A percentile compares a stretch with the other conserved stretches of the same genome.
Evolutionary conservation across 2,329 filamentous ascomycete genomes (phyloP).

Genomic region (Colletotrichum cuscutae): DNA sequence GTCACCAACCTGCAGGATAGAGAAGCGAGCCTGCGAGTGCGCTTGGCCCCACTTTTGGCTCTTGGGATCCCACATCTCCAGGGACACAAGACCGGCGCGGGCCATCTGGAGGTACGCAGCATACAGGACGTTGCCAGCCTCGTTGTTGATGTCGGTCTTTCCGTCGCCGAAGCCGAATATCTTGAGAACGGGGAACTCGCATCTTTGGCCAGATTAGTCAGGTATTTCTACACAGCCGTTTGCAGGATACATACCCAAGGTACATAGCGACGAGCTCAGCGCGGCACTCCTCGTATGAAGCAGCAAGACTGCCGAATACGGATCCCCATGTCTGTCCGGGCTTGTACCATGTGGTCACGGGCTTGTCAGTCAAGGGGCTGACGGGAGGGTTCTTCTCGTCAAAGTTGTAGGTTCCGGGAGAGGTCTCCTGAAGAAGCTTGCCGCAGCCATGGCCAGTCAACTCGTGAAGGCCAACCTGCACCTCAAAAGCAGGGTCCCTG

Average conservation of each 20-base stretch:
- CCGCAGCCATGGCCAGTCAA: conserved; percentile 85
- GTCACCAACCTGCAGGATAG: conserved; percentile 71
- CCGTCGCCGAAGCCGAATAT: conserved; percentile 94
- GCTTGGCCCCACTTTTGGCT: conserved; percentile 91
- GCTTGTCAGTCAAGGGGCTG: conserved; percentile 81
- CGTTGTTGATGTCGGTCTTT: conserved; percentile 73
- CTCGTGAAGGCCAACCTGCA: conserved; percentile 95
- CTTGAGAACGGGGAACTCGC: conserved; percentile 87
- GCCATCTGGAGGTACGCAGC: conserved; percentile 94
- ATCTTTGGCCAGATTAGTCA: conserved; percentile 55
- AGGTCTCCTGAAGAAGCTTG: conserved; percentile 91
- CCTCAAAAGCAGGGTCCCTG: conserved; percentile 89
- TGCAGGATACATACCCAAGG: conserved; percentile 51
- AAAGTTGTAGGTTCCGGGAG: conserved; percentile 87
- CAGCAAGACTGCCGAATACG: conserved; percentile 88
- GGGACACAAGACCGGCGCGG: conserved; percentile 84
- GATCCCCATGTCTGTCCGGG: conserved; percentile 95
- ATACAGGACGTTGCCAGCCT: conserved; percentile 89
- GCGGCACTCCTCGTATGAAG: conserved; percentile 92
- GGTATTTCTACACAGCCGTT: no score
- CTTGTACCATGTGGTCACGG: conserved; percentile 89
- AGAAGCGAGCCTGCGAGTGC: conserved; percentile 92
- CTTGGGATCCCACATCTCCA: conserved; percentile 97
- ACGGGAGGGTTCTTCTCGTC: conserved; percentile 83
- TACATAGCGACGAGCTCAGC: conserved; percentile 96